Percentiles rank a stretch among this genome's conserved stretches.
Conservation (phyloP, 257 asterid genomes). For the Gentiana dahurica region DNA sequence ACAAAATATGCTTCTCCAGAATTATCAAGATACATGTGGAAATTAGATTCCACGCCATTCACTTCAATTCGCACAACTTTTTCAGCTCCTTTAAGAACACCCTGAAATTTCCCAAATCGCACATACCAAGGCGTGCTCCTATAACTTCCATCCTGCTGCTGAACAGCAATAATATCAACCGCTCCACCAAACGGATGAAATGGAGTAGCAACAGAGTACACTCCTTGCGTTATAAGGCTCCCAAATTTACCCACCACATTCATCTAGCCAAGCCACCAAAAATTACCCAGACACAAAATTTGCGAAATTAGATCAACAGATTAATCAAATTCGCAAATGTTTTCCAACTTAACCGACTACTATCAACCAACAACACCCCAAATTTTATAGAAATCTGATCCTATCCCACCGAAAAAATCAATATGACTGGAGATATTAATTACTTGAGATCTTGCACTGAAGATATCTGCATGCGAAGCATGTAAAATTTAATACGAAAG, state of each 20-base stretch:
- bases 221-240: constrained; percentile 63
- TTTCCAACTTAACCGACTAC: constrained; percentile 15
- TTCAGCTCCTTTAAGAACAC: constrained; percentile 83
- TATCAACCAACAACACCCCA: constrained; percentile 5
- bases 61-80: constrained; percentile 75
- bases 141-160: constrained; percentile 70
- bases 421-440: not conserved
- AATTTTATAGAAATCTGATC: not conserved
- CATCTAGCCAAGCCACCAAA: constrained; percentile 41
- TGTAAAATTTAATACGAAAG: constrained; percentile 8
- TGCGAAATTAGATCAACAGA: constrained; percentile 3
- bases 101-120: constrained; percentile 86
- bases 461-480: constrained; percentile 46
- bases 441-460: constrained; percentile 15
- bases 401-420: constrained; percentile 1
- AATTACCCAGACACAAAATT: constrained; percentile 14
- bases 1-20: constrained; percentile 88
- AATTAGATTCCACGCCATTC: constrained; percentile 68
- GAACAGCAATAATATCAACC: constrained; percentile 76
- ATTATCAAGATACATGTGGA: constrained; percentile 75
- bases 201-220: constrained; percentile 88
- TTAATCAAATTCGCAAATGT: constrained; percentile 1
- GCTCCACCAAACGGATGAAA: constrained; percentile 98
- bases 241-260: constrained; percentile 76
- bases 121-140: constrained; percentile 95